Evolutionary conservation across 2,329 filamentous ascomycete species (phyloP), one percentile per base, ranked within the genome.

Genomic region (Tolypocladium amazonense): DNA sequence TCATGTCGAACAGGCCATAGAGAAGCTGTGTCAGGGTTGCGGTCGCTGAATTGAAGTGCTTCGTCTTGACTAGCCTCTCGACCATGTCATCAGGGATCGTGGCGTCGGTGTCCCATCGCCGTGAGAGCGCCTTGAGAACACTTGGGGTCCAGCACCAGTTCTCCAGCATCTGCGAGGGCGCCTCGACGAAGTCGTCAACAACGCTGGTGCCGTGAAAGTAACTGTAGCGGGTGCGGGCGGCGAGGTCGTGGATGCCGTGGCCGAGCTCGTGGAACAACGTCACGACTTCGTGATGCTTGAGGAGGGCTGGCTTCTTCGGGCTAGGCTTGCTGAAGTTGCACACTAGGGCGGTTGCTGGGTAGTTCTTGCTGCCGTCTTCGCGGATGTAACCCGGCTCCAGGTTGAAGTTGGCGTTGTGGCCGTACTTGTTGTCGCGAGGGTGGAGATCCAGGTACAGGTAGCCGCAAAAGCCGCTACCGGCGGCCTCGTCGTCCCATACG

Each of bases 291-390:
- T 90, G 86, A 68, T 93, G 90, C 79, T 92, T 92, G 50, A 94
- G 81, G 4, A 93, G 79, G 27, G 85, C 89, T 5, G 89, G 89
- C 73, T 91, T 92, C 69, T 82, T 88, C 12, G 84, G 77, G 1
- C 88, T 89, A 2, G 89, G 88, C 74, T 92, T 92, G 70, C 86
- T 89, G 72, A 93, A 93, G 76, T 93, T 93, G 81, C 89, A 93
- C 14, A 93, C 89, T 14, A 93, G 78, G 1, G 89, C 88, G 0
- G 89, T 93, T 1, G 87, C 87, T 7, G 89, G 89, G 71, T 92
- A 92, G 60, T 85, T 81, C 59, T 88, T 82, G 41, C 83, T 86
- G 62, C 88, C 89, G 62, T 91, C 84, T 58, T 82, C 77, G 60
- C 81, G 77, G 59, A 85, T 75, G 73, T 83, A 91, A 30, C 88